Evolutionary conservation across 345 rosid species (phyloP), one percentile per base, ranked within the genome.

Genomic region (Hypericum perforatum): DNA sequence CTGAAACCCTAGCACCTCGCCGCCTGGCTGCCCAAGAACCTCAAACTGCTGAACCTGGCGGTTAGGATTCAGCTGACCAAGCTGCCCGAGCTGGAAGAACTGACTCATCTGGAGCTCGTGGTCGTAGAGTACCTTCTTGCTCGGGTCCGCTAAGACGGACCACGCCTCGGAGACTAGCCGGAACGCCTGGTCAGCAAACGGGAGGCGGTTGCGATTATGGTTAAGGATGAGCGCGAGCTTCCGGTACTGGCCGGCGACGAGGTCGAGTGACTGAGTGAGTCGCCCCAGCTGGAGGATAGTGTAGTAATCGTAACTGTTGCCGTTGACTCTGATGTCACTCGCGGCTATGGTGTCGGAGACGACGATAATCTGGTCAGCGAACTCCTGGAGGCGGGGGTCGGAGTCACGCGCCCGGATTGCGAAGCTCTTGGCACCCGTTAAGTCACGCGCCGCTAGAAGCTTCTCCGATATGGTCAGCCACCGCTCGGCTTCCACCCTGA

Each of bases 271-370:
- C 58, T 70, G 82, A 74, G 85, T 77, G 46, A 84, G 58, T 7
- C 81, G 79, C 37, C 66, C 74, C 49, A 92, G 77, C 64, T 89
- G 98, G 38, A 92, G 85, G 52, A 85, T 81, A 49, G 84, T 74
- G 64, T 92, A 92, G 83, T 82, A 92, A 55, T 88, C 95, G 1
- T 64, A 76, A 50, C 70, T 62, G 63, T 66, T 57, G 52, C 52
- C 37, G 40, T 42, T 43, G 37, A 69, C 63, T n/a, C 70, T 50
- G n/a, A 70, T 61, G 67, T 29, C 70, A 52, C 50, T 85, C 84
- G 16, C 75, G 76, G 48, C 86, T 22, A 22, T 22, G 32, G 88
- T 70, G 68, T 88, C 98, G 64, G 76, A 83, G 32, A 92, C 80
- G 46, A 94, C 86, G 37, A 92, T 80, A 57, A 92, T 74, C 51